Percentiles rank a stretch among this genome's conserved stretches.
phyloP scores from a whole-genome alignment of 2,329 filamentous ascomycete genomes.

The Ascomycota sp. region DNA sequence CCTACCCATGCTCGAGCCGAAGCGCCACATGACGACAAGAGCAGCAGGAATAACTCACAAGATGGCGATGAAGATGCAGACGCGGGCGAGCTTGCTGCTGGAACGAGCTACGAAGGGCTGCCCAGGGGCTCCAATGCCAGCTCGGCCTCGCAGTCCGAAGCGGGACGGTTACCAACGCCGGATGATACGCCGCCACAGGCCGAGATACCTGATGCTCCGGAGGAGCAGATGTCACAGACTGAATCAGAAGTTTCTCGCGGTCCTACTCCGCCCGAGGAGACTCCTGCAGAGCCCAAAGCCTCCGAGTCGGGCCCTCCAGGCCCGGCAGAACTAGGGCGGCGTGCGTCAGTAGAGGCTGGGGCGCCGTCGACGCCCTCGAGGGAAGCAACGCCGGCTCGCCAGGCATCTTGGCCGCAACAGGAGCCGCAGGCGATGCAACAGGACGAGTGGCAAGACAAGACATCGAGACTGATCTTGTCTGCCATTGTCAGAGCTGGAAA shows the following conservation, averaged over 20 bases:
- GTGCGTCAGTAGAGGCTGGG: conserved; percentile 3
- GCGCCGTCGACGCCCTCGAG: conserved; percentile 7
- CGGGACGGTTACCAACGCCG: conserved; percentile 28
- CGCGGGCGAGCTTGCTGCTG: conserved; percentile 1
- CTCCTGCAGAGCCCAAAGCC: background rate
- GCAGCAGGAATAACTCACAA: conserved; percentile 2
- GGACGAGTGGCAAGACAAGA: conserved; percentile 10
- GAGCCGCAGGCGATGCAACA: conserved; percentile 12
- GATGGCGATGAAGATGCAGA: conserved; percentile 1
- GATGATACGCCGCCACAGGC: conserved; percentile 27
- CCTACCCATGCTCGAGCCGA: conserved; percentile 11
- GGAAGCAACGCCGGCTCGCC: conserved; percentile 16
- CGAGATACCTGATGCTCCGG: conserved; percentile 5
- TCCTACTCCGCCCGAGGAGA: background rate
- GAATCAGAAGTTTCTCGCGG: background rate
- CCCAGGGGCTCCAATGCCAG: conserved; percentile 10
- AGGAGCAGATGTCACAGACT: conserved; percentile 5
- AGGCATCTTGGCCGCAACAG: conserved; percentile 17
- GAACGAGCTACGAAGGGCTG: no score
- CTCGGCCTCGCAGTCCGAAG: conserved; percentile 16
- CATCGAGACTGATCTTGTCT: conserved; percentile 25
- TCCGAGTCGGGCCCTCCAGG: conserved; percentile 2
- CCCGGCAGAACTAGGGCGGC: conserved; percentile 2
- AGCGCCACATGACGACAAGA: conserved; percentile 1
- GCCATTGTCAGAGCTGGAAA: conserved; percentile 37